Evolutionary conservation across 2,329 filamentous ascomycete species (phyloP).

Genomic region (Lachnellula arida): DNA sequence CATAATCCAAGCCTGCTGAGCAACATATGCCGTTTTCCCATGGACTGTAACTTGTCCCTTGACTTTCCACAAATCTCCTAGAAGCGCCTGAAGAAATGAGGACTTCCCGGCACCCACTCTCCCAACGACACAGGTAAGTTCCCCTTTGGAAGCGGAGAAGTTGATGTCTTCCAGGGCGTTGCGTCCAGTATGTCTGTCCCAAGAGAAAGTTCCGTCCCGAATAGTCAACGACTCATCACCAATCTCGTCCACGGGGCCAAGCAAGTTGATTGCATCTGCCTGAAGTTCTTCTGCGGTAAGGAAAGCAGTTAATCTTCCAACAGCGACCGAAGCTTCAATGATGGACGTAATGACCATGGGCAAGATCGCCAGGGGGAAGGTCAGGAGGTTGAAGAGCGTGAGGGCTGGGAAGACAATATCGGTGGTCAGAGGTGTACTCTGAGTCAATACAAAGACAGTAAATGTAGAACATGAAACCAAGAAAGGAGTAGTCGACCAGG

Average conservation of each 20-base stretch:
- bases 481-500: slow-evolving; percentile 96
- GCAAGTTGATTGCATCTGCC: slow-evolving; percentile 68
- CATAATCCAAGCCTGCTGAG: slow-evolving; percentile 93
- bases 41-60: slow-evolving; percentile 78
- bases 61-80: slow-evolving; percentile 89
- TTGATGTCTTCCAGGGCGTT: slow-evolving; percentile 76
- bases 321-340: slow-evolving; percentile 92
- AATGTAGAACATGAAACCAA: slow-evolving; percentile 97
- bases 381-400: slow-evolving; percentile 92
- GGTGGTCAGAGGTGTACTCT: slow-evolving; percentile 75
- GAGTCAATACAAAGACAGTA: slow-evolving; percentile 84
- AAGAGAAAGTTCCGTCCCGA: slow-evolving; percentile 83
- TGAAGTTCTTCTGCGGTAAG: slow-evolving; percentile 88
- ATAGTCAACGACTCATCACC: slow-evolving; percentile 86
- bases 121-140: slow-evolving; percentile 88
- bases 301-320: slow-evolving; percentile 78
- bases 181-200: slow-evolving; percentile 77
- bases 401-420: slow-evolving; percentile 93
- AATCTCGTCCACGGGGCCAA: slow-evolving; percentile 64
- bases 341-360: slow-evolving; percentile 98
- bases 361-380: slow-evolving; percentile 87
- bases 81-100: slow-evolving; percentile 79
- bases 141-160: slow-evolving; percentile 85
- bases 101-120: slow-evolving; percentile 95
- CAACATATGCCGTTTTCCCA: slow-evolving; percentile 83